phyloP scores from a whole-genome alignment of 495 filamentous ascomycete species.

The Penicillium paradoxum region DNA sequence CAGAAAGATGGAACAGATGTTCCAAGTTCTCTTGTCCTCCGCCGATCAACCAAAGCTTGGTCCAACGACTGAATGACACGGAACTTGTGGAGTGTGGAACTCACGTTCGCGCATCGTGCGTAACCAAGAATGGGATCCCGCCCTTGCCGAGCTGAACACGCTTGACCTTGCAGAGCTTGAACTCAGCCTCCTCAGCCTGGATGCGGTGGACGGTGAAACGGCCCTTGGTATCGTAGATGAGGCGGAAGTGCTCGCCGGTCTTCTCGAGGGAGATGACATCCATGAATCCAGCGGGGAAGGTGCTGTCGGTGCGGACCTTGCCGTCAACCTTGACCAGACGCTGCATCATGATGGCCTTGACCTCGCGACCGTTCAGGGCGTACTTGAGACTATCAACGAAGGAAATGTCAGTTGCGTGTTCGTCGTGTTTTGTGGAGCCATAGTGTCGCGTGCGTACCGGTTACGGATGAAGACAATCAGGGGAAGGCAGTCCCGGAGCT shows the following conservation, averaged over 20 bases:
- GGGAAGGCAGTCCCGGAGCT: conserved; percentile 97
- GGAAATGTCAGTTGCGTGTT: conserved; percentile 14
- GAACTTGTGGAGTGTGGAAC: conserved; percentile 62
- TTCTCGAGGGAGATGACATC: conserved; percentile 99
- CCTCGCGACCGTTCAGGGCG: conserved; percentile 96
- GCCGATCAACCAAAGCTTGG: conserved; percentile 88
- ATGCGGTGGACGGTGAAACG: conserved; percentile 99
- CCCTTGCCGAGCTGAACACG: conserved; percentile 97
- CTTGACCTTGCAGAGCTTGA: conserved; percentile 99
- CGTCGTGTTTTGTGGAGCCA: neutral
- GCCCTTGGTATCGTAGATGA: conserved; percentile 99
- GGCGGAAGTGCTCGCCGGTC: conserved; percentile 99
- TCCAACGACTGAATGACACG: conserved; percentile 99
- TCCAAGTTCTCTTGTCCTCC: conserved; percentile 37
- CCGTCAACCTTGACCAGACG: conserved; percentile 98
- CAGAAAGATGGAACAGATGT: conserved; percentile 22
- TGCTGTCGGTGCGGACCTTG: conserved; percentile 98
- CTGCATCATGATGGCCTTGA: conserved; percentile 98
- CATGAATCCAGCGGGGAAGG: conserved; percentile 98
- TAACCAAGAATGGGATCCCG: conserved; percentile 99
- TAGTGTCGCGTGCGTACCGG: conserved; percentile 42
- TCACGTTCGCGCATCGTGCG: conserved; percentile 99
- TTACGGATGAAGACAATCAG: conserved; percentile 99
- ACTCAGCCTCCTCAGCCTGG: conserved; percentile 93
- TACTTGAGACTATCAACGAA: conserved; percentile 75